These are phyloP conservation scores for Phytomonas francai DNA, from an alignment of 208 protist species.

Conservation along the genomic window DNA sequence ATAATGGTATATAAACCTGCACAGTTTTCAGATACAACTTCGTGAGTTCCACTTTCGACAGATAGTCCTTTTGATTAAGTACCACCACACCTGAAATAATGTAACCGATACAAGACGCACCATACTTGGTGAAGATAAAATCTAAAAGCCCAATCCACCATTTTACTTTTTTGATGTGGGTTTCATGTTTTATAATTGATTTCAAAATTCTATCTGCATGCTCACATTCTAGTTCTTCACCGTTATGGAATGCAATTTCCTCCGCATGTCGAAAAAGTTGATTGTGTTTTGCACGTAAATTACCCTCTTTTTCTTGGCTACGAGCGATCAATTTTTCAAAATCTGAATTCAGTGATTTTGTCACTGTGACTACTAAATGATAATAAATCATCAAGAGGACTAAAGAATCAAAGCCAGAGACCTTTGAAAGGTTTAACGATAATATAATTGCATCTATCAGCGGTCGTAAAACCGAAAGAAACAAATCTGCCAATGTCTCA, in stretches of 20 bases:
- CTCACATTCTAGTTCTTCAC: constrained; percentile 69
- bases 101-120: constrained; percentile 58
- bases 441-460: constrained; percentile 77
- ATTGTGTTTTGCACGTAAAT: constrained; percentile 70
- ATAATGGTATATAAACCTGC: constrained; percentile 75
- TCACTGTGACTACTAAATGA: constrained; percentile 44
- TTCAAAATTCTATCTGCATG: constrained; percentile 60
- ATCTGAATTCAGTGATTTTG: constrained; percentile 51
- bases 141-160: constrained; percentile 54
- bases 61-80: constrained; percentile 21
- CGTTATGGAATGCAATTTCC: constrained; percentile 88
- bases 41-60: constrained; percentile 37
- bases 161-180: constrained; percentile 66
- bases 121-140: constrained; percentile 69
- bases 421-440: constrained; percentile 40
- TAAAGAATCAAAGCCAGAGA: constrained; percentile 43
- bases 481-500: constrained; percentile 57
- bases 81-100: constrained; percentile 59
- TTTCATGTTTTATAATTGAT: constrained; percentile 56
- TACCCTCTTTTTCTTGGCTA: constrained; percentile 73
- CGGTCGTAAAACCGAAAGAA: constrained; percentile 67
- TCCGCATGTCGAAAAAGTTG: constrained; percentile 82
- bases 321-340: constrained; percentile 56
- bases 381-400: constrained; percentile 70
- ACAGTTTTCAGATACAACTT: constrained; percentile 59